Percentiles rank a stretch among this genome's conserved stretches.
These are phyloP conservation scores for Tuctoria greenei DNA, from an alignment of 176 grass and related monocot genomes.

Conservation along the genomic window DNA sequence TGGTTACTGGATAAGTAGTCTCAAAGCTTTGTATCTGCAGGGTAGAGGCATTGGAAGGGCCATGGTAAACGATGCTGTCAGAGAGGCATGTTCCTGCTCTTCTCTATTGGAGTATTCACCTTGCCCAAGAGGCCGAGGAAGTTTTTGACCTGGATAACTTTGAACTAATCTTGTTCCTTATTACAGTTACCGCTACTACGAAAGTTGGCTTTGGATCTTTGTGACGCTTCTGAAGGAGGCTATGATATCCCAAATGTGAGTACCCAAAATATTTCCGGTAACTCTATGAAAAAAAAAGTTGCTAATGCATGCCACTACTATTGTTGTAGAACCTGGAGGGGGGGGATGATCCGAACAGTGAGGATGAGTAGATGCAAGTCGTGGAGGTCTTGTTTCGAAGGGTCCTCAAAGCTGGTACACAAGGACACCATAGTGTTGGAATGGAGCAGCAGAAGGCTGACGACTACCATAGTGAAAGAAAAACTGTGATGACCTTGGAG, in stretches of 20 bases:
- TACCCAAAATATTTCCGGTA: not conserved
- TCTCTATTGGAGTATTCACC: not conserved
- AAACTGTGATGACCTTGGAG: conserved; percentile 31
- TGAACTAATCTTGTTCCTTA: not conserved
- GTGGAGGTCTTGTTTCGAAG: conserved; percentile 41
- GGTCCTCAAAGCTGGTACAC: conserved; percentile 49
- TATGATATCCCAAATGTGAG: conserved; percentile 71
- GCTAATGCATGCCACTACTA: not conserved
- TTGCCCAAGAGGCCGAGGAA: not conserved
- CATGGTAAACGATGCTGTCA: conserved; percentile 56
- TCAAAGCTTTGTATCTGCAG: conserved; percentile 28
- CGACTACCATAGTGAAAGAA: conserved; percentile 58
- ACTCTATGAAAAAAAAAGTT: not conserved
- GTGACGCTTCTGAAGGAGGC: conserved; percentile 71
- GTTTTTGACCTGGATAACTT: not conserved
- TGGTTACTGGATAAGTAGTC: no score
- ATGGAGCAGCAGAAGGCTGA: conserved; percentile 53
- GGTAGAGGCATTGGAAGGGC: conserved; percentile 68
- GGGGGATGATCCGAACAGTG: conserved; percentile 43
- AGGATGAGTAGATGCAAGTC: conserved; percentile 77
- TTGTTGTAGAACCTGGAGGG: conserved; percentile 39
- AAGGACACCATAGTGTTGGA: conserved; percentile 77
- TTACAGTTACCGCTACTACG: conserved; percentile 62
- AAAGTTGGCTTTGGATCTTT: conserved; percentile 70
- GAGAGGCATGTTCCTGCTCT: conserved; percentile 41